Percentiles rank a stretch among this genome's conserved stretches.
Conservation (phyloP, 768 basidiomycete genomes). For the Russula ochroleuca region DNA sequence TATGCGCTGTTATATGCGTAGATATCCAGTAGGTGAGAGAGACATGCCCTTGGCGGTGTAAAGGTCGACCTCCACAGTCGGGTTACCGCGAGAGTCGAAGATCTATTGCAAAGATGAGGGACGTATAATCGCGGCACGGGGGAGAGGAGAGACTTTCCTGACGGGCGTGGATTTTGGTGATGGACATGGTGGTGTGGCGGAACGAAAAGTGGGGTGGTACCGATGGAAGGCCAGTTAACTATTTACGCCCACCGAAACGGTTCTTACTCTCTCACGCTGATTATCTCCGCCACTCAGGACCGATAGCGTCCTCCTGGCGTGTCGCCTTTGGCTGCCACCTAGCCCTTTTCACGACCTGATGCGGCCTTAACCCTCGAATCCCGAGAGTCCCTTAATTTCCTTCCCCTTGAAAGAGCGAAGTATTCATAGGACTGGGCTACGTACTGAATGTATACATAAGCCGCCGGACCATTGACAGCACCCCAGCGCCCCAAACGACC, state of each 20-base stretch:
- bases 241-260: constrained; percentile 17
- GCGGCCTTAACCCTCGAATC: not conserved
- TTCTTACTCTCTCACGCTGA: constrained; percentile 36
- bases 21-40: constrained; percentile 2
- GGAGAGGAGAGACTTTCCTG: constrained; percentile 52
- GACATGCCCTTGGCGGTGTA: constrained; percentile 76
- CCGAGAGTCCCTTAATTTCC: not conserved
- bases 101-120: constrained; percentile 51
- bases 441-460: not conserved
- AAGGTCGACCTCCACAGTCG: constrained; percentile 92
- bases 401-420: not conserved
- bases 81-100: constrained; percentile 99
- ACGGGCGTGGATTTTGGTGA: constrained; percentile 88
- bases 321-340: not conserved
- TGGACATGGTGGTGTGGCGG: constrained; percentile 63
- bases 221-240: constrained; percentile 10
- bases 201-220: constrained; percentile 9
- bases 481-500: not conserved
- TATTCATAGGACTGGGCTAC: not conserved
- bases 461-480: not conserved
- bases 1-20: constrained; percentile 26
- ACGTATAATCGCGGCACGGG: constrained; percentile 4
- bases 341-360: not conserved
- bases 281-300: constrained; percentile 1
- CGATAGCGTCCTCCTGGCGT: constrained; percentile 2